Conservation (phyloP, 805 yeast species). For the Wickerhamiella galacta region DNA sequence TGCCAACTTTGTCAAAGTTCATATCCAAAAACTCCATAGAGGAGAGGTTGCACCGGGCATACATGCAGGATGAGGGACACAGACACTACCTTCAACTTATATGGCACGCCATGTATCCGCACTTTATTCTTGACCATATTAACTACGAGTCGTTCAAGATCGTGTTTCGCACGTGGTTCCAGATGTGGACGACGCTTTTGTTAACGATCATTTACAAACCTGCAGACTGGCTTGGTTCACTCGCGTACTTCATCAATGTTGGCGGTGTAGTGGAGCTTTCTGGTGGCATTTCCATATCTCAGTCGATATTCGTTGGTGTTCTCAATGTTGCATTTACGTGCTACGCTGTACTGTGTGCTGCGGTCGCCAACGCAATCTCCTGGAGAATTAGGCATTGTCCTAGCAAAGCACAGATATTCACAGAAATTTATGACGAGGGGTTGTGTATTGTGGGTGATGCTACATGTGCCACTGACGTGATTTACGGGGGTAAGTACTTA, state of each 20-base stretch:
- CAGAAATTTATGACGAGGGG: background rate
- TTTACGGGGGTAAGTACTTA: constrained; percentile 3
- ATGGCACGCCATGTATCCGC: constrained; percentile 62
- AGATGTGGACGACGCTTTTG: constrained; percentile 27
- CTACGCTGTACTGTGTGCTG: background rate
- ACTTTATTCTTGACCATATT: constrained; percentile 20
- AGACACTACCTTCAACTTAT: constrained; percentile 35
- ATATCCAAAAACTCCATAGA: constrained; percentile 66
- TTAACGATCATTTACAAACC: constrained; percentile 15
- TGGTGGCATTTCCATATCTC: constrained; percentile 12
- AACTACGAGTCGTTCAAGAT: constrained; percentile 11
- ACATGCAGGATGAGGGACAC: constrained; percentile 41
- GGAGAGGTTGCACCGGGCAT: constrained; percentile 59
- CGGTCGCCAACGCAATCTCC: background rate
- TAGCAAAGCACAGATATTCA: background rate
- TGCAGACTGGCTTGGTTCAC: constrained; percentile 12
- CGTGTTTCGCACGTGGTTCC: constrained; percentile 13
- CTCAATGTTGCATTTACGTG: background rate
- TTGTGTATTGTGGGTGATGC: background rate
- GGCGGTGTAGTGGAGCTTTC: constrained; percentile 7
- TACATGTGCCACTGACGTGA: background rate
- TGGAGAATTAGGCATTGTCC: background rate
- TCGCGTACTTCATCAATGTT: constrained; percentile 10
- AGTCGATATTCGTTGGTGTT: background rate
- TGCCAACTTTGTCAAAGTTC: constrained; percentile 52